A percentile compares a stretch with the other conserved stretches of the same genome.
phyloP scores from a whole-genome alignment of 805 yeast genomes.

The Saccharomycopsis fermentans region DNA sequence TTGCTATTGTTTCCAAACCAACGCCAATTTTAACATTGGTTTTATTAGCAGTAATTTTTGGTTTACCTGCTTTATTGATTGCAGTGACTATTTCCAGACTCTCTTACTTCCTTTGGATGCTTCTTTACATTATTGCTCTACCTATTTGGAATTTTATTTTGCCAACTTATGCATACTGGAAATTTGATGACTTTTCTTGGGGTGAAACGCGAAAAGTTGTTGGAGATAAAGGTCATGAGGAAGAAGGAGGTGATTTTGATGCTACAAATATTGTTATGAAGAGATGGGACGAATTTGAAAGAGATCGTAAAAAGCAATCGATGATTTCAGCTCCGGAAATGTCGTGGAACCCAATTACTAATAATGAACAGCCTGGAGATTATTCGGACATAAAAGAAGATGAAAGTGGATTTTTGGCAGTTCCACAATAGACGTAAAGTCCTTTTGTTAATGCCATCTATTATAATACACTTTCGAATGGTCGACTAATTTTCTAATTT shows the following conservation, averaged over 20 bases:
- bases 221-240: constrained; percentile 58
- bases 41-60: constrained; percentile 68
- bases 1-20: constrained; percentile 61
- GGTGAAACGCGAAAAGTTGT: constrained; percentile 84
- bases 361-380: neutral
- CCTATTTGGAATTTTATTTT: constrained; percentile 92
- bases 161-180: constrained; percentile 86
- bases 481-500: too few relatives aligned
- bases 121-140: constrained; percentile 64
- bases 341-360: constrained; percentile 33
- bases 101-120: constrained; percentile 69
- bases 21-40: constrained; percentile 71
- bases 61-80: constrained; percentile 75
- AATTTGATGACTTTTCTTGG: constrained; percentile 94
- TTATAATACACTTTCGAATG: neutral
- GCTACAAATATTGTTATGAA: constrained; percentile 84
- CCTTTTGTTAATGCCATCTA: neutral
- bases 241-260: constrained; percentile 74
- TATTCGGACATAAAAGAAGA: neutral
- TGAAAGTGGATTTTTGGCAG: neutral
- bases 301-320: constrained; percentile 34
- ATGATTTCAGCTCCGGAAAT: constrained; percentile 23
- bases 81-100: constrained; percentile 69
- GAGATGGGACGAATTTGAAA: constrained; percentile 90
- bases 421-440: neutral